A percentile compares a stretch with the other conserved stretches of the same genome.
Evolutionary conservation across 352 stramenopile species (phyloP).

Genomic region (Pythium rishiriense): DNA sequence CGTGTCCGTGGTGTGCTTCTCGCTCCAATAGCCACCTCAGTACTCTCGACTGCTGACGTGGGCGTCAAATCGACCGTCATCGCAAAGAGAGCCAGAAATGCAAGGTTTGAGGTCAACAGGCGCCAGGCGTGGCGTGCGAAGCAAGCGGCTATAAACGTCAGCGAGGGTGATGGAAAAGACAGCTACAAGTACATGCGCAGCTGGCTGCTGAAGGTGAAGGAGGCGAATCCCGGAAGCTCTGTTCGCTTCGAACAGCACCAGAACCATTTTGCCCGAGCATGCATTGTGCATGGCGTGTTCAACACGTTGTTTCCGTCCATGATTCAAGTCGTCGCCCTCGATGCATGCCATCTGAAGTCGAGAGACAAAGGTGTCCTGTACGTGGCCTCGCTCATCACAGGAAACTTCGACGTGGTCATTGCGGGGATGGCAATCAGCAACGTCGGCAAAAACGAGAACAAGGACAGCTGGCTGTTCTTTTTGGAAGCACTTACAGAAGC

Average conservation of each 20-base stretch:
- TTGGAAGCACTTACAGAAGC: background rate
- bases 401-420: slow-evolving; percentile 18
- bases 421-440: slow-evolving; percentile 9
- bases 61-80: background rate
- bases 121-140: background rate
- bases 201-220: background rate
- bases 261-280: background rate
- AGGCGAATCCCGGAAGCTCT: background rate
- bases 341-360: slow-evolving; percentile 14
- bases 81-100: background rate
- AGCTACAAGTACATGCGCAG: background rate
- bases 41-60: background rate
- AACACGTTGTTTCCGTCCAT: background rate
- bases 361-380: slow-evolving; percentile 9
- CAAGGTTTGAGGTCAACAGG: background rate
- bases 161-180: background rate
- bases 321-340: slow-evolving; percentile 2
- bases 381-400: slow-evolving; percentile 9
- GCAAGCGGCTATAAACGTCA: background rate
- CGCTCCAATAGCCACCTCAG: background rate
- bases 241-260: background rate
- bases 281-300: background rate
- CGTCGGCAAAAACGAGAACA: background rate
- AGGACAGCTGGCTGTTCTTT: slow-evolving; percentile 10
- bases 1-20: background rate